These are phyloP conservation scores for Suhomyces vadensis DNA, from an alignment of 805 yeast species.

Conservation along the genomic window DNA sequence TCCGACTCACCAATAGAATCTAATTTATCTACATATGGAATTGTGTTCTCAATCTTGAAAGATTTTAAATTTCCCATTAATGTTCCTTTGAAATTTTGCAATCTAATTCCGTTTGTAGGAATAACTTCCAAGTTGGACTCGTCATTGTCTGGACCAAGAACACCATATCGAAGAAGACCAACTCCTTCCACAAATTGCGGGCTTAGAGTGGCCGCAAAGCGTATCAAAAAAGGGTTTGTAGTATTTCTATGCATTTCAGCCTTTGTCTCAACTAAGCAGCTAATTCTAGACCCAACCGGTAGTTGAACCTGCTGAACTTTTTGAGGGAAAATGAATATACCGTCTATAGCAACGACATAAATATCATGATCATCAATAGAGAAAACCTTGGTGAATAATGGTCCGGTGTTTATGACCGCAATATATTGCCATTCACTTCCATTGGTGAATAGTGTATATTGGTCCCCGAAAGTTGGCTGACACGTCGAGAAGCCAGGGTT, in stretches of 20 bases:
- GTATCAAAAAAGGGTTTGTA: slow-evolving; percentile 21
- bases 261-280: slow-evolving; percentile 27
- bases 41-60: neutral
- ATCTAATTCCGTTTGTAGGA: slow-evolving; percentile 18
- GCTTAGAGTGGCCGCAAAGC: slow-evolving; percentile 28
- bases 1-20: slow-evolving; percentile 19
- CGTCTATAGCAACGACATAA: slow-evolving; percentile 33
- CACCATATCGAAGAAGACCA: slow-evolving; percentile 25
- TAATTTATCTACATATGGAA: slow-evolving; percentile 7
- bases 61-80: slow-evolving; percentile 9
- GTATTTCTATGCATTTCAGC: slow-evolving; percentile 16
- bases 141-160: neutral
- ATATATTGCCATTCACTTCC: slow-evolving; percentile 25
- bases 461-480: slow-evolving; percentile 18
- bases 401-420: slow-evolving; percentile 34
- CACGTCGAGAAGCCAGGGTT: slow-evolving; percentile 28
- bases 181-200: slow-evolving; percentile 32
- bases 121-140: neutral
- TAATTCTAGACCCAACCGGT: slow-evolving; percentile 34
- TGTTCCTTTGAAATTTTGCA: slow-evolving; percentile 24
- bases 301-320: slow-evolving; percentile 25
- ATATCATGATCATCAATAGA: slow-evolving; percentile 34
- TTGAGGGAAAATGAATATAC: slow-evolving; percentile 27
- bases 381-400: slow-evolving; percentile 33
- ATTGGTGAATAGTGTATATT: slow-evolving; percentile 23